phyloP scores from a whole-genome alignment of 1,139 yeast genomes.

The Diutina siamensis region DNA sequence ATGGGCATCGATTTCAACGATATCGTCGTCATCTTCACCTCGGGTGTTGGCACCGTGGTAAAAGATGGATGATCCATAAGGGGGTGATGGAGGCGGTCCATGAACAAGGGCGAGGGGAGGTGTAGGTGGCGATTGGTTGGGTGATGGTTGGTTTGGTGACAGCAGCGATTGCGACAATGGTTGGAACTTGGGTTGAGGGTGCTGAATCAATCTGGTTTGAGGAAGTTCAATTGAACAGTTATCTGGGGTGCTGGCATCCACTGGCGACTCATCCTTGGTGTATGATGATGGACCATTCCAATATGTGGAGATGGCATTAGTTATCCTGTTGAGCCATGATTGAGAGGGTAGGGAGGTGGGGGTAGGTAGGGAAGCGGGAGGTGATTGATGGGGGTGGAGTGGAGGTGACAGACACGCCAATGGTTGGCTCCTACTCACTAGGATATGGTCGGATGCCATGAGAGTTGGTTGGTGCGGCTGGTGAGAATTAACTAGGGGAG shows the following conservation, averaged over 20 bases:
- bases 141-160: background rate
- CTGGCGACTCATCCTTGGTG: background rate
- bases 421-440: background rate
- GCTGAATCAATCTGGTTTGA: no score
- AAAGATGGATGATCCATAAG: background rate
- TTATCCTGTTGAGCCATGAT: background rate
- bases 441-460: no score
- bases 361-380: no score
- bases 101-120: background rate
- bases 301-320: background rate
- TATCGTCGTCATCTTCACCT: background rate
- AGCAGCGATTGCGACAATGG: no score
- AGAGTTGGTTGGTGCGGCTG: no score
- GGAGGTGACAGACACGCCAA: no score
- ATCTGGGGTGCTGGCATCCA: background rate
- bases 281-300: background rate
- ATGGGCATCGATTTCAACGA: constrained; percentile 1
- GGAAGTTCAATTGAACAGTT: background rate
- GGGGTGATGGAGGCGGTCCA: background rate
- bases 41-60: background rate
- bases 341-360: background rate
- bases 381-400: no score
- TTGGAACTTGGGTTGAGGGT: no score
- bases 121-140: no score
- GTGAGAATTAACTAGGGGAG: no score